These are phyloP conservation scores for Hanseniaspora singularis DNA, from an alignment of 805 yeast species.

Conservation along the genomic window DNA sequence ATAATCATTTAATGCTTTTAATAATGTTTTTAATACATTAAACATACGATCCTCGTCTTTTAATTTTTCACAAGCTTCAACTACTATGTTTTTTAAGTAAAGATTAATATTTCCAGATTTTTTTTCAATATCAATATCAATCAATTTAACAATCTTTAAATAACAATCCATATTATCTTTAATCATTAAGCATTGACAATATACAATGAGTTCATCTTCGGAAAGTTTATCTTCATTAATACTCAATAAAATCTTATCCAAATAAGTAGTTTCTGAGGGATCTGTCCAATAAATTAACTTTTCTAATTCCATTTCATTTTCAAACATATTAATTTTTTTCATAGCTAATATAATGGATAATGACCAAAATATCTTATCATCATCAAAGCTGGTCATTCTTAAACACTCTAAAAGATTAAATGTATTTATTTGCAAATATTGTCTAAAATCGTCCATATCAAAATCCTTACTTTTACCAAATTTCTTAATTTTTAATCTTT, in stretches of 20 bases:
- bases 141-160: neutral
- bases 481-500: constrained; percentile 10
- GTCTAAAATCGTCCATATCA: constrained; percentile 3
- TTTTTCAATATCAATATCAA: constrained; percentile 1
- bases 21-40: neutral
- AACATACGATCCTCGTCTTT: neutral
- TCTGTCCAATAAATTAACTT: constrained; percentile 5
- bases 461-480: constrained; percentile 3
- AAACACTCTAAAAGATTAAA: constrained; percentile 6
- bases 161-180: neutral
- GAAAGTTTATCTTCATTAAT: neutral
- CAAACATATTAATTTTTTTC: constrained; percentile 2
- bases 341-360: constrained; percentile 6
- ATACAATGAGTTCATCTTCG: constrained; percentile 15
- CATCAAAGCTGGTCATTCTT: neutral
- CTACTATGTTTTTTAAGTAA: constrained; percentile 13
- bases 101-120: constrained; percentile 14
- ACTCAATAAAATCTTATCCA: neutral
- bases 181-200: constrained; percentile 2
- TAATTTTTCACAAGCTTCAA: constrained; percentile 7
- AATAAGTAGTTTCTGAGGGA: neutral
- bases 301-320: constrained; percentile 3
- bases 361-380: constrained; percentile 5
- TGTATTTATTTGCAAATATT: constrained; percentile 1
- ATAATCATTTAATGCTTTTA: constrained; percentile 14